Evolutionary conservation across 441 rosid genomes (phyloP), one percentile per base, ranked within the genome.

Genomic region (Jatropha podagrica): DNA sequence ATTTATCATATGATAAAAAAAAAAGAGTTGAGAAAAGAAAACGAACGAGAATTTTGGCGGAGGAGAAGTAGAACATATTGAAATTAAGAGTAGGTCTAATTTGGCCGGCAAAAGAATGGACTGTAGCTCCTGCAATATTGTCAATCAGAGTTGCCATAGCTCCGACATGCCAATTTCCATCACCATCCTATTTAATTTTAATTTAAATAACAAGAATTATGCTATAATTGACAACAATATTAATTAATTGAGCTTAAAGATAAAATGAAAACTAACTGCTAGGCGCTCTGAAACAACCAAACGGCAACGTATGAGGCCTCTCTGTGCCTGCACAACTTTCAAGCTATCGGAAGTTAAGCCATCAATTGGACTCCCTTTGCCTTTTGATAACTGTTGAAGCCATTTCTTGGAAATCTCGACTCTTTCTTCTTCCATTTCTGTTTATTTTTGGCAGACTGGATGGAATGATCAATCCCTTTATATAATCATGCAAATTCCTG

Each of bases 141-240:
- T 90, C 95, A 23, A 92, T 79, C 78, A 83, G 55, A 0, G 88
- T 75, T 41, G 88, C 81, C 60, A 89, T 86, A 0, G 86, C 88
- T 80, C 92, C 94, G 20, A 72, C 77, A 3, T 83, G 84, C 93
- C 91, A 90, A 67, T 75, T 85, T 60, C 92, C 90, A 79, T 86
- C 86, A 38, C 74, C 67, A 77, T 86, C 89, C 94, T 88, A 26
- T 55, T 71, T 13, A 12, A 1, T 2, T 51, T 2, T 18, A 42
- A 73, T 42, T 42, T 23, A 23, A 23, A 42, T 5, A 48, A 18
- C 2, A 20, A 23, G 46, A 23, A 6, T 42, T 9, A 27, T 26
- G 26, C 1, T 52, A 2, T 18, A 26, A 23, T 23, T 23, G 23
- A 23, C 62, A 70, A 27, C 37, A 20, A 37, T 32, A 32, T 32